Evolutionary conservation across 768 basidiomycete species (phyloP).

Genomic region (Boletellus emodensis): DNA sequence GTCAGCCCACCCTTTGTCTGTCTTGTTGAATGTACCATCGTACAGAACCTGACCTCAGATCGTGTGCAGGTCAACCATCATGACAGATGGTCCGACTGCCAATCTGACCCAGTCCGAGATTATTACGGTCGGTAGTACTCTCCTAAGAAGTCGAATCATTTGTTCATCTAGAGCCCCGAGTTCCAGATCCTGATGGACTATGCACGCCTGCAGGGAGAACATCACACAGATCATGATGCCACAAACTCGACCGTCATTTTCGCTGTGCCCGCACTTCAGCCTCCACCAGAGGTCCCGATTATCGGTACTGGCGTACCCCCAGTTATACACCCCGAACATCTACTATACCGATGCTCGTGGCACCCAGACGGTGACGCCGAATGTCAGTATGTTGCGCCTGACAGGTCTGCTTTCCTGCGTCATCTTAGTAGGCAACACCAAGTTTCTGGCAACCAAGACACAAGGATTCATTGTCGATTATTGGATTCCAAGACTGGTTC

Average conservation of each 20-base stretch:
- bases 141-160: neutral
- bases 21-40: neutral
- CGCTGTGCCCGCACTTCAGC: neutral
- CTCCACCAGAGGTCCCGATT: neutral
- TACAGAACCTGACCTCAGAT: neutral
- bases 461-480: slow-evolving; percentile 8
- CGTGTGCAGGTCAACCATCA: slow-evolving; percentile 2
- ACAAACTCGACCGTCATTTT: neutral
- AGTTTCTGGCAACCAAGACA: slow-evolving; percentile 5
- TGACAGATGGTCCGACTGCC: neutral
- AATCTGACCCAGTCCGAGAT: neutral
- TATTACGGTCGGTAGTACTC: neutral
- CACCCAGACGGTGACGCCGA: neutral
- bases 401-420: slow-evolving; percentile 11
- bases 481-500: neutral
- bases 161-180: neutral
- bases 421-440: slow-evolving; percentile 11
- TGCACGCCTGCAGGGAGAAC: neutral
- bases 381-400: slow-evolving; percentile 4
- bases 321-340: neutral
- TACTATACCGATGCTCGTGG: slow-evolving; percentile 15
- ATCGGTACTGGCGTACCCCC: neutral
- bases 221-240: neutral
- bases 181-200: neutral
- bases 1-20: slow-evolving; percentile 1